These are phyloP conservation scores for Galerina marginata DNA, from an alignment of 768 basidiomycete species.

Conservation along the genomic window DNA sequence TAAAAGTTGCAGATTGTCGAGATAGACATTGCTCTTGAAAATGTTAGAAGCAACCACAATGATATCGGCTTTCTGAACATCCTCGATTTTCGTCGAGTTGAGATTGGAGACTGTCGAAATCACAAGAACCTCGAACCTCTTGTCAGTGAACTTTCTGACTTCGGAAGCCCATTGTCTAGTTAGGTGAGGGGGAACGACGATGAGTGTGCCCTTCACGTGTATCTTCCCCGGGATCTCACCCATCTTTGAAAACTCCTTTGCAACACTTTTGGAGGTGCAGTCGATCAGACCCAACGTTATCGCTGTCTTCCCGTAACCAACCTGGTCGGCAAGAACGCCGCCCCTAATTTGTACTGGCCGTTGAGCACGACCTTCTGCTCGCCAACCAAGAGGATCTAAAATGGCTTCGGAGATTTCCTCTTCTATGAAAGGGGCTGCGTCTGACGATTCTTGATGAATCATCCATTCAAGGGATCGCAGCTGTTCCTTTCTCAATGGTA, in stretches of 20 bases:
- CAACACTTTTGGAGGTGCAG: slow-evolving; percentile 60
- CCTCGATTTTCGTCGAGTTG: slow-evolving; percentile 73
- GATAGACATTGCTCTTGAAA: slow-evolving; percentile 80
- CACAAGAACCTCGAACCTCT: slow-evolving; percentile 64
- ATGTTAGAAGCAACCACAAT: slow-evolving; percentile 85
- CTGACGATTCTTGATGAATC: slow-evolving; percentile 73
- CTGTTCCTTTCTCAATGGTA: slow-evolving; percentile 81
- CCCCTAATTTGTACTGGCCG: slow-evolving; percentile 78
- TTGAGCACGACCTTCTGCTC: slow-evolving; percentile 90
- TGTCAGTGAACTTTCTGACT: slow-evolving; percentile 77
- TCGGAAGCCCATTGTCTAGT: slow-evolving; percentile 91
- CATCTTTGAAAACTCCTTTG: slow-evolving; percentile 60
- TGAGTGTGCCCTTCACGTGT: slow-evolving; percentile 78
- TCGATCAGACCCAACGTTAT: slow-evolving; percentile 92
- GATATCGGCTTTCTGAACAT: slow-evolving; percentile 82
- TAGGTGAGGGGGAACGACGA: slow-evolving; percentile 89
- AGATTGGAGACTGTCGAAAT: slow-evolving; percentile 74
- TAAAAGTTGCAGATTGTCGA: slow-evolving; percentile 75
- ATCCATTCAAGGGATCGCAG: slow-evolving; percentile 93
- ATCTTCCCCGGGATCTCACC: slow-evolving; percentile 67
- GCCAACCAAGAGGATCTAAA: slow-evolving; percentile 86
- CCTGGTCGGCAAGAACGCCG: slow-evolving; percentile 94
- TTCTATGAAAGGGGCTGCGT: slow-evolving; percentile 80
- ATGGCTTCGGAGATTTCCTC: slow-evolving; percentile 95
- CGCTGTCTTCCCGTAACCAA: slow-evolving; percentile 97